phyloP scores from a whole-genome alignment of 2,329 filamentous ascomycete genomes.

The Fusarium sororula region DNA sequence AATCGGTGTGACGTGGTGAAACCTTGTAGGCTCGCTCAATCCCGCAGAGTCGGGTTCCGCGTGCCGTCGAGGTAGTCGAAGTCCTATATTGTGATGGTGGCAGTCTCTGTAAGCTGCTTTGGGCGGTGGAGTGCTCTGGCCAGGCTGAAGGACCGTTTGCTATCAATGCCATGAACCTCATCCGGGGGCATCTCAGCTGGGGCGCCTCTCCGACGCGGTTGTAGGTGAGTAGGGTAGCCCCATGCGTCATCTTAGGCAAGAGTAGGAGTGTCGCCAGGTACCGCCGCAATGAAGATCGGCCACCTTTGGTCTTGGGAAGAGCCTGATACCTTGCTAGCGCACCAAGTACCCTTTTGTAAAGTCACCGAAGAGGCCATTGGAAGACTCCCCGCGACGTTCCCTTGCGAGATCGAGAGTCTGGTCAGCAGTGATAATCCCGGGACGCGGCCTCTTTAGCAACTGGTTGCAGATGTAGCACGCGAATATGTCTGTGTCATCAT shows the following conservation, averaged over 20 bases:
- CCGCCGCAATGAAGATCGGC: neutral
- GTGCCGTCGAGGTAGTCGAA: rapidly evolving
- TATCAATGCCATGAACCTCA: neutral
- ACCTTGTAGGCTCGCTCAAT: rapidly evolving
- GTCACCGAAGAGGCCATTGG: rapidly evolving
- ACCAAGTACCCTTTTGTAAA: rapidly evolving
- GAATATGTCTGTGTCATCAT: neutral
- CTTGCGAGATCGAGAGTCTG: rapidly evolving
- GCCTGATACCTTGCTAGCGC: neutral
- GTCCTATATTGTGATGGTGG: rapidly evolving
- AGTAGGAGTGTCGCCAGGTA: neutral
- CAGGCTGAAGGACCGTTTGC: rapidly evolving
- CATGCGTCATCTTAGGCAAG: rapidly evolving
- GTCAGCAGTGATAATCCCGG: rapidly evolving
- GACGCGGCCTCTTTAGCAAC: neutral
- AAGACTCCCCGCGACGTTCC: rapidly evolving
- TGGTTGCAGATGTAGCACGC: rapidly evolving
- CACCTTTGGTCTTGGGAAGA: neutral
- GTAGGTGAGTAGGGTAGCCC: rapidly evolving
- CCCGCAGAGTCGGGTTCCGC: rapidly evolving
- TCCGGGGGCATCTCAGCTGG: rapidly evolving
- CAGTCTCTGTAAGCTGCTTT: rapidly evolving
- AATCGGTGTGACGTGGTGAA: rapidly evolving
- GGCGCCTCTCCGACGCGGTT: rapidly evolving
- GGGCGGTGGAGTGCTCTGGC: rapidly evolving